phyloP scores from a whole-genome alignment of 331 rosid genomes.

The Pyracantha coccinea region DNA sequence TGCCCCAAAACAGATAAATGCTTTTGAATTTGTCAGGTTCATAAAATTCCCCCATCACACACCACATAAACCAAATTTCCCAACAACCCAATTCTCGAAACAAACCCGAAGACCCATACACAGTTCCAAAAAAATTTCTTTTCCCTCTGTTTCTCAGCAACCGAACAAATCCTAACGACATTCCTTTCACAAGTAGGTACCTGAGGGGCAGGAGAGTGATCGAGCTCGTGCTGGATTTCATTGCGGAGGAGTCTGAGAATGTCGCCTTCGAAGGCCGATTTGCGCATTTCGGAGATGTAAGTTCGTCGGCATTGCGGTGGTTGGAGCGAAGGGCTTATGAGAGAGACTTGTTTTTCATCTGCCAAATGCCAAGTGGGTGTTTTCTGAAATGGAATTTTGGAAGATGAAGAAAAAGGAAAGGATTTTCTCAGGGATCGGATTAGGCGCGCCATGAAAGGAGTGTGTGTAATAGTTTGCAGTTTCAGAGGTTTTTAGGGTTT shows the following conservation, averaged over 20 bases:
- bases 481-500: conserved; percentile 1
- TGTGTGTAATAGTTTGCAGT: neutral
- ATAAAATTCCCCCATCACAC: neutral
- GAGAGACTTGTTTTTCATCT: neutral
- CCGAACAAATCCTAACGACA: neutral
- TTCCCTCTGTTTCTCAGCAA: neutral
- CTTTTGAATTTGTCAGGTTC: neutral
- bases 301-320: conserved; percentile 26
- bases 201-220: conserved; percentile 42
- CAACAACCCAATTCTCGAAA: neutral
- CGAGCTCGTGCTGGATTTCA: conserved; percentile 68
- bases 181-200: conserved; percentile 6
- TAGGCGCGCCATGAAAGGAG: conserved; percentile 33
- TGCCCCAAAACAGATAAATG: neutral
- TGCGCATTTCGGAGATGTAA: conserved; percentile 64
- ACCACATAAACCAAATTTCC: neutral
- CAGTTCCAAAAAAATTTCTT: neutral
- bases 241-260: conserved; percentile 57
- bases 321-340: neutral
- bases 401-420: conserved; percentile 6
- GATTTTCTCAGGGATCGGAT: conserved; percentile 43
- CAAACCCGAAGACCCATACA: no score
- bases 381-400: conserved; percentile 23
- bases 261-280: conserved; percentile 61
- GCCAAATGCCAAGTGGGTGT: neutral